phyloP scores from a whole-genome alignment of 495 filamentous ascomycete genomes.

The Entonaema liquescens region DNA sequence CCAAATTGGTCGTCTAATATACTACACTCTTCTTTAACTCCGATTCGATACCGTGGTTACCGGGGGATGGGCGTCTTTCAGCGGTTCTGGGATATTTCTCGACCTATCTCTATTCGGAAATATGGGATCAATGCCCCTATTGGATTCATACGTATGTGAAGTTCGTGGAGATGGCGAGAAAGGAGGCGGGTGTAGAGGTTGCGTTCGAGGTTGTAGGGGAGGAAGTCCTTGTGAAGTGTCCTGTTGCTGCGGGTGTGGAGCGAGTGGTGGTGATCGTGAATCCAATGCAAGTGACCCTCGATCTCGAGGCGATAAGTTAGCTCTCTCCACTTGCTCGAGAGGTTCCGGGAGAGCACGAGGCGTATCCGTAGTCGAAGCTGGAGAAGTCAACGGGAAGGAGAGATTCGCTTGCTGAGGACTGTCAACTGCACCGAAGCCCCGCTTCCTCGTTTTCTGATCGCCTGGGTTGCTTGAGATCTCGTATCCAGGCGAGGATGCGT shows the following conservation, averaged over 20 bases:
- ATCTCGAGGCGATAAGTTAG: conserved; percentile 43
- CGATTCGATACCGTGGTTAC: conserved; percentile 45
- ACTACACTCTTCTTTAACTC: conserved; percentile 32
- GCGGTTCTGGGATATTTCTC: conserved; percentile 40
- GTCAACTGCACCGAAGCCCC: conserved; percentile 39
- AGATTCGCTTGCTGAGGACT: conserved; percentile 40
- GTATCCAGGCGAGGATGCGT: conserved; percentile 44
- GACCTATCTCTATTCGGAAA: conserved; percentile 46
- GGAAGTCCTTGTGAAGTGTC: conserved; percentile 35
- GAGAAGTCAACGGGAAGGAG: conserved; percentile 39
- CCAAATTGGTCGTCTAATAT: conserved; percentile 25
- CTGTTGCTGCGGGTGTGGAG: conserved; percentile 37
- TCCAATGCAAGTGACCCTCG: conserved; percentile 33
- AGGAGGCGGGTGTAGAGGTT: conserved; percentile 28
- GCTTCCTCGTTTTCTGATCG: conserved; percentile 42
- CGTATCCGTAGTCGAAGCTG: conserved; percentile 43
- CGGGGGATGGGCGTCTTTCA: conserved; percentile 40
- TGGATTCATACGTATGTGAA: conserved; percentile 37
- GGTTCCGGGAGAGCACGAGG: conserved; percentile 44
- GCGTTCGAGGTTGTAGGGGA: conserved; percentile 43
- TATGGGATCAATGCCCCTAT: conserved; percentile 43
- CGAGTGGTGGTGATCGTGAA: conserved; percentile 43
- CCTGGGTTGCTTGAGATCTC: conserved; percentile 38
- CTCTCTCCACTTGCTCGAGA: conserved; percentile 44
- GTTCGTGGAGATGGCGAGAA: conserved; percentile 42